Base-by-base conservation (phyloP, 2,329 filamentous ascomycete genomes). In the Curvularia sp. region DNA sequence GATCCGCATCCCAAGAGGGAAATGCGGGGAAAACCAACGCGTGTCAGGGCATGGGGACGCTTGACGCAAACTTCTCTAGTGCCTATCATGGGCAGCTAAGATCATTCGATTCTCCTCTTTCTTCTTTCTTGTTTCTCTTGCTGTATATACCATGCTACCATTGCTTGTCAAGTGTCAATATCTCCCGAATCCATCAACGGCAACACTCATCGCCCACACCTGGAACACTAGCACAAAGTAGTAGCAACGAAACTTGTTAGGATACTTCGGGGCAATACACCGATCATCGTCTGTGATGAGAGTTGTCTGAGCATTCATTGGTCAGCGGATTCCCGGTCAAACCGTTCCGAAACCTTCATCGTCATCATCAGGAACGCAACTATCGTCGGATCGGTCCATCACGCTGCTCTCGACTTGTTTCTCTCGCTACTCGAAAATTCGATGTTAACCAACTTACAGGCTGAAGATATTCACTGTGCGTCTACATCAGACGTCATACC, bases 21-120 rank as follows among this genome's bases (percentile, higher is more conserved):
- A 65, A 61, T 72, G 71, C 72, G 71, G 72, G 72, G 71, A 71
- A 66, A 47, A 51, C 63, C 61, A 64, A 64, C 49, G 61, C 56
- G 59, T 61, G 52, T 32, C 60, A 61, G 45, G 57, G 50, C 39
- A 60, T 27, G 32, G 12, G 18, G 34, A 42, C 34, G 47, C 41
- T 55, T 36, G 32, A 49, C 56, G 19, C 39, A 55, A 39, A 30
- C 30, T 50, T 34, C 32, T 27, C n/a, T 50, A 34, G 45, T 36
- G 46, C 51, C 25, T 28, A 47, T 36, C 13, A 28, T n/a, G 28
- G 27, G 47, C 32, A 19, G 43, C 28, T 10, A 39, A 34, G 39
- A 38, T 41, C 47, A 38, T 19, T 39, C 21, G 28, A 49, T 9
- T 13, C 28, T 47, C 7, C 2, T 47, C 43, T 10, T 18, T 18